These are phyloP conservation scores for Ustilago sp. DNA, from an alignment of 1,284 basidiomycete species.

Conservation along the genomic window DNA sequence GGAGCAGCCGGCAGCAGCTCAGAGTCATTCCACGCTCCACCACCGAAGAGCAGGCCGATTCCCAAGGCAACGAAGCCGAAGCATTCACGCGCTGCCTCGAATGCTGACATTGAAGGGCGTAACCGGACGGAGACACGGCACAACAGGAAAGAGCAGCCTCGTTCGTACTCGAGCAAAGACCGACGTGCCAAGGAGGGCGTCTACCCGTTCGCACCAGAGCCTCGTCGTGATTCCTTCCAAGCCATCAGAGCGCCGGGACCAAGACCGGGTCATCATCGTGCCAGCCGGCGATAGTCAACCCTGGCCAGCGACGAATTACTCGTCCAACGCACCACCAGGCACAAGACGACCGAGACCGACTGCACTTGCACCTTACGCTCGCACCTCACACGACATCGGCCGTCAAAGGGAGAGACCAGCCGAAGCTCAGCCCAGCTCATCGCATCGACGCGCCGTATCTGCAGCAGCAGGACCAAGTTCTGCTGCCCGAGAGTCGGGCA, in stretches of 20 bases:
- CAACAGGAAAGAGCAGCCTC: constrained; percentile 15
- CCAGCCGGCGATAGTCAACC: neutral
- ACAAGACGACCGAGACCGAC: constrained; percentile 14
- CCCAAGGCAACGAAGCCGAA: constrained; percentile 13
- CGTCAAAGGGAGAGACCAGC: neutral
- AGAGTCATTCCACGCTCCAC: constrained; percentile 17
- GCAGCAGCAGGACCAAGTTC: neutral
- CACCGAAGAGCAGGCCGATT: neutral
- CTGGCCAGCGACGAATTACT: neutral
- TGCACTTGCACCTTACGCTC: constrained; percentile 1
- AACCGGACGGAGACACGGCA: constrained; percentile 26
- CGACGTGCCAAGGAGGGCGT: constrained; percentile 13
- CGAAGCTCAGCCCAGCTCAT: constrained; percentile 13
- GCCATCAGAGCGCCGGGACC: constrained; percentile 27
- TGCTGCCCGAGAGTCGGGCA: constrained; percentile 1
- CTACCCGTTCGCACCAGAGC: constrained; percentile 11
- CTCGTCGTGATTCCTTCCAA: constrained; percentile 22
- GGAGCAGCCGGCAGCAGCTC: constrained; percentile 21
- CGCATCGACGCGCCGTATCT: constrained; percentile 1
- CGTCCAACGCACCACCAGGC: constrained; percentile 2
- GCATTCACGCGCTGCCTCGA: constrained; percentile 10
- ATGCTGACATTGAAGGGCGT: constrained; percentile 25
- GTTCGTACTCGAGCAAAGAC: constrained; percentile 8
- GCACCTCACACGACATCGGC: constrained; percentile 7
- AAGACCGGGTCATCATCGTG: constrained; percentile 31